phyloP scores from a whole-genome alignment of 768 basidiomycete species.

The Guyanaporus albipodus region DNA sequence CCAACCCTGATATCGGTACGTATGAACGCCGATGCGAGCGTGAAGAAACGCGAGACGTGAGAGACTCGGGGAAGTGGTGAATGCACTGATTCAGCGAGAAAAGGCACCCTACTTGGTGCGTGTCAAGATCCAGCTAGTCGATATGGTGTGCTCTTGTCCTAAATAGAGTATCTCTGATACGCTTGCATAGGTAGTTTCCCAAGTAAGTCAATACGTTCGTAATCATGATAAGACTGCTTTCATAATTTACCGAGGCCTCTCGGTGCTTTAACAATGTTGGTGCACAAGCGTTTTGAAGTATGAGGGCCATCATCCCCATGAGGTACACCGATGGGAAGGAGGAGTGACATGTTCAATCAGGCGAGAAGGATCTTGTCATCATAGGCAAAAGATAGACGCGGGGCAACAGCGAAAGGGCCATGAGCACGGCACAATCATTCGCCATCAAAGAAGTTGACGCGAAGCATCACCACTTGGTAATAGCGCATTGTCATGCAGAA shows the following conservation, averaged over 20 bases:
- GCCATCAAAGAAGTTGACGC: slow-evolving; percentile 39
- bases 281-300: too few relatives aligned
- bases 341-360: slow-evolving; percentile 20
- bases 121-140: background rate
- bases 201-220: slow-evolving; percentile 49
- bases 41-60: slow-evolving; percentile 50
- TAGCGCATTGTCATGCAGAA: slow-evolving; percentile 46
- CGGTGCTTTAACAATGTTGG: too few relatives aligned
- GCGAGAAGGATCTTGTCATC: slow-evolving; percentile 37
- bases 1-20: slow-evolving; percentile 35
- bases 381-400: slow-evolving; percentile 32
- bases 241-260: slow-evolving; percentile 53
- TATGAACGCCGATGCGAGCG: slow-evolving; percentile 31
- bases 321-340: slow-evolving; percentile 30
- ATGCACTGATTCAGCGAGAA: slow-evolving; percentile 37
- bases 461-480: slow-evolving; percentile 33
- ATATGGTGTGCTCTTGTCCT: background rate
- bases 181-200: slow-evolving; percentile 48
- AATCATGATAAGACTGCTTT: slow-evolving; percentile 48
- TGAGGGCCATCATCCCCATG: slow-evolving; percentile 47
- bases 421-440: slow-evolving; percentile 36
- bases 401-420: slow-evolving; percentile 31
- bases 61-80: slow-evolving; percentile 46
- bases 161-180: slow-evolving; percentile 40
- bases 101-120: slow-evolving; percentile 42